phyloP scores from a whole-genome alignment of 192 early-diverging fungal species.

The Chytriomyces sp. region DNA sequence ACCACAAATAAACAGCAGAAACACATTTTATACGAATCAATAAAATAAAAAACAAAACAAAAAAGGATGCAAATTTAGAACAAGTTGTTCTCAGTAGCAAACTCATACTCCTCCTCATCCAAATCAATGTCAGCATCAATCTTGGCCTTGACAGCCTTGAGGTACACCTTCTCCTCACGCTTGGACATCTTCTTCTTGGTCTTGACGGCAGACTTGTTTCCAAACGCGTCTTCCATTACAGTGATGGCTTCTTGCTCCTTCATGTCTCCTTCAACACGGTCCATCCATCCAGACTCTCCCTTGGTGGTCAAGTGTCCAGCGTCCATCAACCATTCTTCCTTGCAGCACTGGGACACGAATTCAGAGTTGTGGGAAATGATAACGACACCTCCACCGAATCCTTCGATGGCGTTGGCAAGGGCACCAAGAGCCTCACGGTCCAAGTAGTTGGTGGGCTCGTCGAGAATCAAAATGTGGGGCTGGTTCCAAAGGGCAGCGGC shows the following conservation, averaged over 20 bases:
- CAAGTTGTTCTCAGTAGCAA: slow-evolving; percentile 37
- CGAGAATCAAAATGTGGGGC: slow-evolving; percentile 82
- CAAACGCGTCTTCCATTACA: slow-evolving; percentile 67
- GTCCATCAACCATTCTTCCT: slow-evolving; percentile 77
- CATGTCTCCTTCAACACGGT: slow-evolving; percentile 49
- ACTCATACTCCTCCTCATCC: slow-evolving; percentile 51
- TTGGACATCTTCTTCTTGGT: slow-evolving; percentile 63
- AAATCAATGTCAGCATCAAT: slow-evolving; percentile 43
- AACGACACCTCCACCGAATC: slow-evolving; percentile 80
- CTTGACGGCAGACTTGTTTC: slow-evolving; percentile 77
- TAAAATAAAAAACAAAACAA: not conserved
- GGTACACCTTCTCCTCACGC: slow-evolving; percentile 49
- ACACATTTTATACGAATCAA: not conserved
- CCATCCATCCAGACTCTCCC: slow-evolving; percentile 44
- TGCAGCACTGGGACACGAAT: slow-evolving; percentile 74
- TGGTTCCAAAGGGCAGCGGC: slow-evolving; percentile 85
- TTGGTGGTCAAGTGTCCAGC: slow-evolving; percentile 60
- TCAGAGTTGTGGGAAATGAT: slow-evolving; percentile 85
- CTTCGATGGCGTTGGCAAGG: slow-evolving; percentile 75
- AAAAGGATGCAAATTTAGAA: slow-evolving; percentile 20
- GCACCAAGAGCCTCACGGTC: slow-evolving; percentile 80
- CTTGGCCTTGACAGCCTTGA: slow-evolving; percentile 58
- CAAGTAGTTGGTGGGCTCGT: slow-evolving; percentile 77
- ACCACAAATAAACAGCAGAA: too few species aligned
- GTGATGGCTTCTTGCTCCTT: slow-evolving; percentile 54